Conservation (phyloP, 2,329 filamentous ascomycete genomes). For the Pestalotiopsis sp. region DNA sequence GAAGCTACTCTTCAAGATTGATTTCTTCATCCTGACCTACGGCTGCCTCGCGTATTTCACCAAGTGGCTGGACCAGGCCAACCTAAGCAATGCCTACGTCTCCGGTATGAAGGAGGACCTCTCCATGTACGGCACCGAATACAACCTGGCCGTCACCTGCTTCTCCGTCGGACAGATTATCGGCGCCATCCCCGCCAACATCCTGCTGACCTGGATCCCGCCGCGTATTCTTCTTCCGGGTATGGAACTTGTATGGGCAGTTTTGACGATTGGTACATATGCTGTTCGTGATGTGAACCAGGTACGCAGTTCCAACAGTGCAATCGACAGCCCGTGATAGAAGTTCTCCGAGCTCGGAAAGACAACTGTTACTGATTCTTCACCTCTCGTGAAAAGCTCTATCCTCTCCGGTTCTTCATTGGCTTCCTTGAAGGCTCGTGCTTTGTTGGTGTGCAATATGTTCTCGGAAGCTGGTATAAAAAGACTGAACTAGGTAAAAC, state of each 20-base stretch:
- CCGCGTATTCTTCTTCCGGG: slow-evolving; percentile 46
- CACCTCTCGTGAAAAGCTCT: slow-evolving; percentile 14
- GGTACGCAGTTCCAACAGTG: slow-evolving; percentile 12
- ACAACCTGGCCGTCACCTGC: slow-evolving; percentile 20
- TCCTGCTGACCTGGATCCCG: slow-evolving; percentile 40
- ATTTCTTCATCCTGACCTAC: slow-evolving; percentile 33
- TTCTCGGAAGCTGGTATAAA: slow-evolving; percentile 63
- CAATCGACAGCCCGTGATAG: neutral
- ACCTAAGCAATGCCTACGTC: slow-evolving; percentile 27
- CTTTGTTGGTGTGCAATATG: slow-evolving; percentile 52
- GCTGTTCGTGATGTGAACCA: slow-evolving; percentile 21
- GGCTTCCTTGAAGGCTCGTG: slow-evolving; percentile 50
- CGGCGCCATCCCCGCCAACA: slow-evolving; percentile 23
- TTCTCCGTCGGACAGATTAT: slow-evolving; percentile 22
- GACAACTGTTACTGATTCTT: neutral
- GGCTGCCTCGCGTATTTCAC: slow-evolving; percentile 29
- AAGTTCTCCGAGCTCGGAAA: too few relatives aligned
- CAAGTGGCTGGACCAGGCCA: slow-evolving; percentile 31
- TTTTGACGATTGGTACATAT: slow-evolving; percentile 24
- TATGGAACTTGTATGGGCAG: slow-evolving; percentile 38
- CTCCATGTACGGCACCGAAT: slow-evolving; percentile 20
- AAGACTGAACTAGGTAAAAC: slow-evolving; percentile 53
- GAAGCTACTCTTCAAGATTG: slow-evolving; percentile 33
- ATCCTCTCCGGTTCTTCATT: slow-evolving; percentile 44
- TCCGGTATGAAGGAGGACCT: slow-evolving; percentile 29